Evolutionary conservation across 2,329 filamentous ascomycete genomes (phyloP).

Genomic region (Ascochyta fabae): DNA sequence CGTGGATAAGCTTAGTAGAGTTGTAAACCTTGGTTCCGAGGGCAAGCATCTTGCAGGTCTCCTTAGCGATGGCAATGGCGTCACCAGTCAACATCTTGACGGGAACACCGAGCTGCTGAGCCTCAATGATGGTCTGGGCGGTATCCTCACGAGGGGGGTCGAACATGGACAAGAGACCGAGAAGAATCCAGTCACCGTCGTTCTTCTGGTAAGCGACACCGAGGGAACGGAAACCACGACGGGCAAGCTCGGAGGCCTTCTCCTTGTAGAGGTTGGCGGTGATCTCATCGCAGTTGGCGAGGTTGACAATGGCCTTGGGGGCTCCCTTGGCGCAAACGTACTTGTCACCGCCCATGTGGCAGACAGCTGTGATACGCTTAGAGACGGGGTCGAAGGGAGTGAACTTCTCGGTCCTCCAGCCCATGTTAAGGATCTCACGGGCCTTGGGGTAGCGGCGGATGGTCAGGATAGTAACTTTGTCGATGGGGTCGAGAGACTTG

Average conservation of each 20-base stretch:
- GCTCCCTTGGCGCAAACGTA: conserved; percentile 80
- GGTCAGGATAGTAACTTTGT: conserved; percentile 79
- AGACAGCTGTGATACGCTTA: conserved; percentile 77
- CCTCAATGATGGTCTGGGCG: conserved; percentile 78
- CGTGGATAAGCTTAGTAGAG: conserved; percentile 77
- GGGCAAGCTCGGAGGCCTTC: conserved; percentile 77
- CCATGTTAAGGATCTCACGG: conserved; percentile 74
- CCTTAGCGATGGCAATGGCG: conserved; percentile 79
- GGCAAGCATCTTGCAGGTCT: conserved; percentile 82
- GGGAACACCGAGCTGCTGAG: conserved; percentile 75
- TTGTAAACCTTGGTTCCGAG: conserved; percentile 83
- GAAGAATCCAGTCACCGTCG: conserved; percentile 74
- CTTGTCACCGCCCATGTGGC: conserved; percentile 71
- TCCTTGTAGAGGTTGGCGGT: conserved; percentile 71
- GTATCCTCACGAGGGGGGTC: conserved; percentile 81
- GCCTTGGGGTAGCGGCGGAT: conserved; percentile 79
- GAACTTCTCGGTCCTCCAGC: conserved; percentile 80
- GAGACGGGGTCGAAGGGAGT: conserved; percentile 80
- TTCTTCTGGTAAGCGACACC: conserved; percentile 81
- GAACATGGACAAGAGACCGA: conserved; percentile 81
- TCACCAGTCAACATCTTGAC: conserved; percentile 86
- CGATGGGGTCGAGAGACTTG: conserved; percentile 78
- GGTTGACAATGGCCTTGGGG: conserved; percentile 74
- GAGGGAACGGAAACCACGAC: conserved; percentile 80
- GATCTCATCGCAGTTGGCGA: conserved; percentile 71